Conservation (phyloP, 805 yeast genomes). For the Myxozyma lipomycoides region DNA sequence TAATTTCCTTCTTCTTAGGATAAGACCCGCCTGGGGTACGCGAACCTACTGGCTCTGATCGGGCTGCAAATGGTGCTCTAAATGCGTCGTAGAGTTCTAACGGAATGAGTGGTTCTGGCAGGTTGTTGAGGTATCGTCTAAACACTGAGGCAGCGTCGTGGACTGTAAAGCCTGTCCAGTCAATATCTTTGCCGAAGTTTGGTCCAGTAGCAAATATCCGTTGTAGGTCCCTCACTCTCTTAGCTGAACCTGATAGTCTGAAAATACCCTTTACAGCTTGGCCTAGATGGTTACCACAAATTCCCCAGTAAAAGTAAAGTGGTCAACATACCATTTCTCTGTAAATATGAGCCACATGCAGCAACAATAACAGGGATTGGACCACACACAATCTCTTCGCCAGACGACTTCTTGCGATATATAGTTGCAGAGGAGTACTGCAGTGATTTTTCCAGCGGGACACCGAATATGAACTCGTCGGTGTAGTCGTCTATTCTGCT, state of each 20-base stretch:
- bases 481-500: constrained; percentile 16
- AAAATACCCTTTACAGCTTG: constrained; percentile 85
- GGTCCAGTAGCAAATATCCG: constrained; percentile 82
- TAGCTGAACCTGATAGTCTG: constrained; percentile 86
- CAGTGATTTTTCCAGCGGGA: constrained; percentile 66
- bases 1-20: constrained; percentile 44
- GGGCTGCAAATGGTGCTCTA: constrained; percentile 52
- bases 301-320: neutral
- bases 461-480: constrained; percentile 62
- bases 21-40: constrained; percentile 24
- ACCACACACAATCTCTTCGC: constrained; percentile 74
- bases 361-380: constrained; percentile 92
- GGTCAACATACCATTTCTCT: constrained; percentile 54
- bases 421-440: constrained; percentile 73
- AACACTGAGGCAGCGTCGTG: constrained; percentile 94
- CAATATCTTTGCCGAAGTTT: constrained; percentile 76
- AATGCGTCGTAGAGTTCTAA: constrained; percentile 69
- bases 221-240: constrained; percentile 83
- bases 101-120: constrained; percentile 92
- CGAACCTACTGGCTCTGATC: neutral
- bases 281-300: constrained; percentile 26
- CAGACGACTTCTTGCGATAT: constrained; percentile 53
- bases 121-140: constrained; percentile 76
- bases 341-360: constrained; percentile 82
- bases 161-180: constrained; percentile 91